Conservation (phyloP, 2,329 filamentous ascomycete species). For the Sporothrix inflata region DNA sequence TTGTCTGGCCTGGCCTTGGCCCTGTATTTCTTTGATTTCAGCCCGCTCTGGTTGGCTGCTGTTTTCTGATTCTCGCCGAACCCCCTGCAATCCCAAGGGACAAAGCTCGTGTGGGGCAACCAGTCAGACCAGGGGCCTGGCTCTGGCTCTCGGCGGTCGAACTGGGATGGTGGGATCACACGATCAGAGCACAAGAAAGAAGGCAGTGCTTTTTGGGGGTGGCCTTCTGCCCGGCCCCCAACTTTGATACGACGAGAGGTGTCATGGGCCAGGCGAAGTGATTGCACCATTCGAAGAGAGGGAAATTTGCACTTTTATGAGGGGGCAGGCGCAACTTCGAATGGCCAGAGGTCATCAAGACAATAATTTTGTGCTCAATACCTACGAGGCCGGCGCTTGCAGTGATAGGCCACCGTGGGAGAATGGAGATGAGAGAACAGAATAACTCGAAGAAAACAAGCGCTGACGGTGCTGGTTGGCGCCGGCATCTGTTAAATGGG, state of each 20-base stretch:
- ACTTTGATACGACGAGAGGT: constrained; percentile 14
- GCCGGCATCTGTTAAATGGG: background rate
- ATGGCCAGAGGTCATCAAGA: background rate
- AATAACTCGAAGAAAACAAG: background rate
- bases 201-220: background rate
- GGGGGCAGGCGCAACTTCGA: background rate
- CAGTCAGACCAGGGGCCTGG: background rate
- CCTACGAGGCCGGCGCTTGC: background rate
- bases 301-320: background rate
- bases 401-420: background rate
- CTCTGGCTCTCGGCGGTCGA: background rate
- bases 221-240: background rate
- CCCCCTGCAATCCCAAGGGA: background rate
- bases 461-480: background rate
- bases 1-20: background rate
- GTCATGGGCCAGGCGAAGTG: background rate
- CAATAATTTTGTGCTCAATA: background rate
- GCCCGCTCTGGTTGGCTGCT: constrained; percentile 15
- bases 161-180: background rate
- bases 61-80: background rate
- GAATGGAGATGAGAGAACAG: background rate
- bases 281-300: background rate
- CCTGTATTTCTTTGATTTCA: constrained; percentile 12
- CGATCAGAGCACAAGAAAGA: background rate
- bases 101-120: constrained; percentile 12